phyloP scores from a whole-genome alignment of 306 rosid genomes.

The Argentina anserina region DNA sequence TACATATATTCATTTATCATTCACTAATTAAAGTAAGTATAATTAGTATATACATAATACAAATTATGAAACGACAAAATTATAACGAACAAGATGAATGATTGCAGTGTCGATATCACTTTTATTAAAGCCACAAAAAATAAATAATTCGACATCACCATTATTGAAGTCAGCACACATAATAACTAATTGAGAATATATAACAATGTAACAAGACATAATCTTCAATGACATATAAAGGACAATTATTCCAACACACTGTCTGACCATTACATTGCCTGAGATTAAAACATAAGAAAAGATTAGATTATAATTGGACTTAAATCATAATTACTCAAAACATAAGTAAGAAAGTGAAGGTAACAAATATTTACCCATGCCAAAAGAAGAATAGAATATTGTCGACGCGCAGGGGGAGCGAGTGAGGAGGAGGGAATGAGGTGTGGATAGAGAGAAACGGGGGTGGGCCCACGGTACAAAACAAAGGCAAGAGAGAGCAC shows the following conservation, averaged over 20 bases:
- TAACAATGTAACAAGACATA: neutral
- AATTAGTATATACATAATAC: no score
- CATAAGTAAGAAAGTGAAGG: no score
- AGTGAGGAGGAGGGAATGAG: no score
- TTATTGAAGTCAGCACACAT: fast-evolving
- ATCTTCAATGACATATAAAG: neutral
- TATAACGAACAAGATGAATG: neutral
- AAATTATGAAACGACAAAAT: no score
- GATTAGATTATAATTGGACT: no score
- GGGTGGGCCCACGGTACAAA: constrained; percentile 35
- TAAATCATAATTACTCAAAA: no score
- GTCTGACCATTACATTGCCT: no score
- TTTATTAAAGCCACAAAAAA: neutral
- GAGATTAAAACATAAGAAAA: no score
- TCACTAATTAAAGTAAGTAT: no score
- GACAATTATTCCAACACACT: neutral
- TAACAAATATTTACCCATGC: no score
- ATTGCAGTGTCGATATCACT: fast-evolving
- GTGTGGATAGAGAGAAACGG: constrained; percentile 12
- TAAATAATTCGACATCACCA: fast-evolving
- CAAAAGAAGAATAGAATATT: neutral
- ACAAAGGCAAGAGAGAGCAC: constrained; percentile 43
- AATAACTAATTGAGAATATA: no score
- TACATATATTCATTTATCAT: no score
- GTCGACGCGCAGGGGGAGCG: neutral